Percentiles rank a stretch among this genome's conserved stretches.
Conservation (phyloP, 495 filamentous ascomycete species). For the Clohesyomyces aquaticus region DNA sequence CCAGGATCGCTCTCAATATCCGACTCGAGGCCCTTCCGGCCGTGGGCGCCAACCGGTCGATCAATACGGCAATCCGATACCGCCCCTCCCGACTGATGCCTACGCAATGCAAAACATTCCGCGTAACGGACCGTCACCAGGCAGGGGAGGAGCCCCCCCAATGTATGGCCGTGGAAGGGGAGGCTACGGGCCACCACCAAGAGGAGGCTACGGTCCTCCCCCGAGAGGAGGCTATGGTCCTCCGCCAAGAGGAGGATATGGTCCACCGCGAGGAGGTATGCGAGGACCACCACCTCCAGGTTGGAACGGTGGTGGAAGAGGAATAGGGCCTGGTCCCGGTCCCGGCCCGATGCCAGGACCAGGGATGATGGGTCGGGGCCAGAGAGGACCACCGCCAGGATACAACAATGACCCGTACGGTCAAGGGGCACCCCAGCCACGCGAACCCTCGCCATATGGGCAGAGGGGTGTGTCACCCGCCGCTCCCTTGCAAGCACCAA, state of each 20-base stretch:
- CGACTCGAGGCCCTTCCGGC: slow-evolving; percentile 31
- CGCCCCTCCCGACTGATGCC: slow-evolving; percentile 50
- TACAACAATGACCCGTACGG: slow-evolving; percentile 44
- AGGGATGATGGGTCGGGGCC: slow-evolving; percentile 54
- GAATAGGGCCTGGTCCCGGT: slow-evolving; percentile 41
- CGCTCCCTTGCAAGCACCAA: slow-evolving; percentile 29
- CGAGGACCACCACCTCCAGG: slow-evolving; percentile 43
- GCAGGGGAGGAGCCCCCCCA: slow-evolving; percentile 49
- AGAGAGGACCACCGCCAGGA: slow-evolving; percentile 60
- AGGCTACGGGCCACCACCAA: slow-evolving; percentile 46
- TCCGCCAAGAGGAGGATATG: slow-evolving; percentile 46
- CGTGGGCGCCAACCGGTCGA: slow-evolving; percentile 56
- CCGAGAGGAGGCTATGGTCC: slow-evolving; percentile 54
- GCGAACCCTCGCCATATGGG: slow-evolving; percentile 39
- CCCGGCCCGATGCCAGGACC: slow-evolving; percentile 45
- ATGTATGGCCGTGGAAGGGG: slow-evolving; percentile 53
- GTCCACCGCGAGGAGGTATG: slow-evolving; percentile 38
- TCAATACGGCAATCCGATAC: slow-evolving; percentile 69
- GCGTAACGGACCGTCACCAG: slow-evolving; percentile 45
- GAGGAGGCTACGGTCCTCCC: slow-evolving; percentile 43
- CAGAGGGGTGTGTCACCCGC: slow-evolving; percentile 28
- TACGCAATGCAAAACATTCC: slow-evolving; percentile 30
- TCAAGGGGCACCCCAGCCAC: slow-evolving; percentile 19
- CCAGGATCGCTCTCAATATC: slow-evolving; percentile 29
- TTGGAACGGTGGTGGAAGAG: slow-evolving; percentile 43